A percentile compares a stretch with the other conserved stretches of the same genome.
Evolutionary conservation across 306 rosid genomes (phyloP).

Genomic region (Elaeagnus macrophylla): DNA sequence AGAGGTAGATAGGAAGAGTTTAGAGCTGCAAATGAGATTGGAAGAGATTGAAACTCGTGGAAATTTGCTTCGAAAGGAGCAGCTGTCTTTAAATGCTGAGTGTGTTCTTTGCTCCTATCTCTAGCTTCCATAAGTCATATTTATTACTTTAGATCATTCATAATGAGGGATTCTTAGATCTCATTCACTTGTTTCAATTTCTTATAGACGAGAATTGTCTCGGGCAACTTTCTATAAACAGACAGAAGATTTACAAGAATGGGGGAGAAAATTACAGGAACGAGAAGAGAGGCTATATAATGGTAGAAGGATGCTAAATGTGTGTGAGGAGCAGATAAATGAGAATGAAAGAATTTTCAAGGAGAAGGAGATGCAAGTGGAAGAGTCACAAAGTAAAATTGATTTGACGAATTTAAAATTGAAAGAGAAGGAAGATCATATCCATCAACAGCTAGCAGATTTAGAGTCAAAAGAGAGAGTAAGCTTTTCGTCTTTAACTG

Average conservation of each 20-base stretch:
- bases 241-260: constrained; percentile 63
- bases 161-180: not conserved
- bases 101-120: constrained; percentile 23
- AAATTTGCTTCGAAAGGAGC: constrained; percentile 60
- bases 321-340: constrained; percentile 51
- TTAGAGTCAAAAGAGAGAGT: constrained; percentile 60
- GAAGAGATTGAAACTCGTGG: constrained; percentile 67
- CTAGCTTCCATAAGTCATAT: not conserved
- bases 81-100: constrained; percentile 55
- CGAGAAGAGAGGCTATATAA: constrained; percentile 50
- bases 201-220: constrained; percentile 67
- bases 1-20: constrained; percentile 56
- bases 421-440: constrained; percentile 56
- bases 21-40: constrained; percentile 67
- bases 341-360: constrained; percentile 42
- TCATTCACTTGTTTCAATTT: constrained; percentile 8
- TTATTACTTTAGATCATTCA: not conserved
- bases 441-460: constrained; percentile 39
- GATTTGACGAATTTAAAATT: constrained; percentile 29
- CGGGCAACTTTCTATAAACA: constrained; percentile 49
- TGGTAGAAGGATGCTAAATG: constrained; percentile 37
- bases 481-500: constrained; percentile 14
- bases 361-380: constrained; percentile 53
- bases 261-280: constrained; percentile 68
- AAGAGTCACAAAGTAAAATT: constrained; percentile 37